Base-by-base conservation (phyloP, 106 monocot species). In the Iris macrosiphon region DNA sequence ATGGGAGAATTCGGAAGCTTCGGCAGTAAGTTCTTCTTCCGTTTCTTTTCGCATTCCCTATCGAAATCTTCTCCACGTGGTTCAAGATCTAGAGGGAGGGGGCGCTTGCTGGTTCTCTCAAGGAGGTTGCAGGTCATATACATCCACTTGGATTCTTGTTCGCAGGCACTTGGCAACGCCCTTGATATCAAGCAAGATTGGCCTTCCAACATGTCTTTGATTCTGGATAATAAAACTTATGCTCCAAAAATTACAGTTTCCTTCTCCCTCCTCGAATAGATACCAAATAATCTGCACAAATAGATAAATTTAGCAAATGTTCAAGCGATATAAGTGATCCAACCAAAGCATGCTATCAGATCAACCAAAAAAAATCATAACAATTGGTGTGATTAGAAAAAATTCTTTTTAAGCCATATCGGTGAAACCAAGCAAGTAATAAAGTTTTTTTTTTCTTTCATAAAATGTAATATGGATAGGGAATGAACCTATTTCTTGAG, bases 21-120 rank as follows among this genome's bases (percentile, higher is more conserved):
- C 16, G 40, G 6, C 4, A 1, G 49, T n/a, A n/a, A n/a, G 19
- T 6, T 49, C 48, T 74, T 80, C 60, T 35, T 65, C 41, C 77
- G 55, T 25, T 63, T 53, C 7, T 31, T 43, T 3, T 43, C 44
- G 31, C 20, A 26, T 18, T 14, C 21, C 27, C 41, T 39, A 34
- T n/a, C 17, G 5, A 41, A 58, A n/a, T 56, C 35, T 38, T 56
- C 15, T 38, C 29, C 23, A 26, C 11, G 24, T 49, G 10, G 24
- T 39, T 38, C 23, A 13, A 33, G 1, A 15, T 56, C 56, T 56
- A 38, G 5, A 1, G 18, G 53, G 6, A 32, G 31, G 2, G 29
- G 25, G 19, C 40, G 28, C 29, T 19, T 15, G 16, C 40, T 52
- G 35, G 33, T 55, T 11, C 34, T 52, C 23, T 52, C 48, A 19